Evolutionary conservation across 768 basidiomycete genomes (phyloP).

Genomic region (Suillus subaureus): DNA sequence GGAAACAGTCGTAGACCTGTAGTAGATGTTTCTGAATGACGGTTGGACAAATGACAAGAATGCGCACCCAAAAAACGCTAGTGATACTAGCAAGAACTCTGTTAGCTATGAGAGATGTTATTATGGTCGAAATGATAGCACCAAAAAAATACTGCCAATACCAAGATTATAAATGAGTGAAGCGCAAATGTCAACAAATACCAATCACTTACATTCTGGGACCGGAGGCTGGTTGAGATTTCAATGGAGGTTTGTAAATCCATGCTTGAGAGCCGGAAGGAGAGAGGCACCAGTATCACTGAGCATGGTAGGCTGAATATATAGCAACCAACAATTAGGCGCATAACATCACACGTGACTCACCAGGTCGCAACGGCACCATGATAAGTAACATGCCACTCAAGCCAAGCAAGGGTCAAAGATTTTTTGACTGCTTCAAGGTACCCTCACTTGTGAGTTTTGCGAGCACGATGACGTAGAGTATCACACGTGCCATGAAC

Average conservation of each 20-base stretch:
- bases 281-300: background rate
- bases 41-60: background rate
- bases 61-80: background rate
- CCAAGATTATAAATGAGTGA: background rate
- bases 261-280: background rate
- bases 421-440: background rate
- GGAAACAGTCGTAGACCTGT: constrained; percentile 1
- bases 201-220: background rate
- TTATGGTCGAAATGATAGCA: background rate
- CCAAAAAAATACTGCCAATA: background rate
- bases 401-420: background rate
- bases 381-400: background rate
- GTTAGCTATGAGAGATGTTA: background rate
- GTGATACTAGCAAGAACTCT: background rate
- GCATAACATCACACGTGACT: background rate
- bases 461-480: background rate
- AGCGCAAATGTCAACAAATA: background rate
- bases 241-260: background rate
- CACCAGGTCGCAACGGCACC: background rate
- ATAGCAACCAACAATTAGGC: background rate
- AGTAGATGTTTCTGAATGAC: background rate
- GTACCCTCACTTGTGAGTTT: background rate
- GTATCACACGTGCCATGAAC: background rate
- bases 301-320: background rate
- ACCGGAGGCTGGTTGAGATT: background rate